Evolutionary conservation across 345 rosid species (phyloP).

Genomic region (Populus pruinosa): DNA sequence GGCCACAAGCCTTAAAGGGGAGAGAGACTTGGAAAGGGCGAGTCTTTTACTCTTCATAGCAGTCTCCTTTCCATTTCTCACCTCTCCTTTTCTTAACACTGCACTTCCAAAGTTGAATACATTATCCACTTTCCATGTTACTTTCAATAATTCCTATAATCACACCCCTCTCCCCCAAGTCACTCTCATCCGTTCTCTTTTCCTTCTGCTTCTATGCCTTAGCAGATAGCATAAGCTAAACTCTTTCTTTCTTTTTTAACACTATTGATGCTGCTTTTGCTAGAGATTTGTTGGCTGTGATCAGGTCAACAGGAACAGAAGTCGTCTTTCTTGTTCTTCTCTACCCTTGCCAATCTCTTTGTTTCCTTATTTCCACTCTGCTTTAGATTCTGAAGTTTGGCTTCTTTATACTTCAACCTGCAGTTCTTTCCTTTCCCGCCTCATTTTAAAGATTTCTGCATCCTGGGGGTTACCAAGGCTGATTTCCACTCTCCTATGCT

Average conservation of each 20-base stretch:
- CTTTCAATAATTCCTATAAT: constrained; percentile 18
- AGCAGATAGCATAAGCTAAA: not conserved
- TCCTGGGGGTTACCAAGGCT: constrained; percentile 13
- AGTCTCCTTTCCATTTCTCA: constrained; percentile 19
- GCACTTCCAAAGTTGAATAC: constrained; percentile 18
- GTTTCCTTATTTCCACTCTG: not conserved
- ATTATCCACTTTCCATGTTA: constrained; percentile 29
- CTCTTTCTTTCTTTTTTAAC: not conserved
- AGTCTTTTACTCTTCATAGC: constrained; percentile 21
- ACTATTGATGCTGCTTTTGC: constrained; percentile 10
- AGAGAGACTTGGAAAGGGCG: constrained; percentile 19
- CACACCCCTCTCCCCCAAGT: not conserved
- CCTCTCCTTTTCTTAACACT: not conserved
- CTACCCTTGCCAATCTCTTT: not conserved
- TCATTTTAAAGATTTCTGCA: constrained; percentile 14
- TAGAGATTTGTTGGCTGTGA: constrained; percentile 14
- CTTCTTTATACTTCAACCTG: constrained; percentile 6
- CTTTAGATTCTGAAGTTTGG: constrained; percentile 10
- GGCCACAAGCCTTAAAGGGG: constrained; percentile 35
- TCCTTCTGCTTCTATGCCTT: not conserved
- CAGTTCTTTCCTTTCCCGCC: not conserved
- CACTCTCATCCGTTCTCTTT: not conserved
- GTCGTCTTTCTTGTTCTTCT: constrained; percentile 11
- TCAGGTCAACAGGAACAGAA: constrained; percentile 1
- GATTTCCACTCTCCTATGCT: constrained; percentile 20